A percentile compares a stretch with the other conserved stretches of the same genome.
Conservation (phyloP, 176 grass and related monocot species). For the Phyllostachys edulis region DNA sequence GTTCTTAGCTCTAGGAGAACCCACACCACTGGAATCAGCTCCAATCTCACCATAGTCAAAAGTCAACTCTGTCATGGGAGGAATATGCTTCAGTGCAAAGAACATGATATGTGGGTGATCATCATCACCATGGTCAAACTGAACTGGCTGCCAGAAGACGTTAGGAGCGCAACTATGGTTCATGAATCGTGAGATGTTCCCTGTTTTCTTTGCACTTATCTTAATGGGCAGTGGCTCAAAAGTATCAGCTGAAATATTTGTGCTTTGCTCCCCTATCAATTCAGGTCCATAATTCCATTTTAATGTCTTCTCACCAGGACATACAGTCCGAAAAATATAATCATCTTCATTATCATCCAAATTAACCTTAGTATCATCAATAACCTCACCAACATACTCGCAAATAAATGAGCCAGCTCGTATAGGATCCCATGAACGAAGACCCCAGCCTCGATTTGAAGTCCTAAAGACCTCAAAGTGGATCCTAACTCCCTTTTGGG, state of each 20-base stretch:
- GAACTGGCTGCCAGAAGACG: constrained; percentile 84
- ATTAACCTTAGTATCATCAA: constrained; percentile 48
- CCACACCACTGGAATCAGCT: constrained; percentile 32
- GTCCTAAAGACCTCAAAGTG: constrained; percentile 97
- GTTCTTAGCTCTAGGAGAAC: constrained; percentile 52
- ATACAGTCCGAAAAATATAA: constrained; percentile 63
- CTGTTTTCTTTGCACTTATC: constrained; percentile 80
- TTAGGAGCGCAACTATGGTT: constrained; percentile 90
- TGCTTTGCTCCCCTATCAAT: constrained; percentile 58
- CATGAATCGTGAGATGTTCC: constrained; percentile 82
- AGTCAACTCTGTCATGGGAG: constrained; percentile 88
- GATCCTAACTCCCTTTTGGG: constrained; percentile 65
- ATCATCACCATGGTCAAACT: constrained; percentile 76
- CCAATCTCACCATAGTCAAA: constrained; percentile 72
- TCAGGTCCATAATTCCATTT: constrained; percentile 86
- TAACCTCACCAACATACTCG: constrained; percentile 76
- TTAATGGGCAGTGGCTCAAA: constrained; percentile 68
- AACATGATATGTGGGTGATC: constrained; percentile 83
- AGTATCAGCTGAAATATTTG: constrained; percentile 40
- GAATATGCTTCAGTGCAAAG: constrained; percentile 92
- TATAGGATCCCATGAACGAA: constrained; percentile 86
- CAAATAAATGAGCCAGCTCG: constrained; percentile 87
- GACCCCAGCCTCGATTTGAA: constrained; percentile 80
- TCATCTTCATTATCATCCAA: constrained; percentile 63
- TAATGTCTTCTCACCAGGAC: constrained; percentile 66